Base-by-base conservation (phyloP, 176 grass and related monocot species). In the Oryza nivara region DNA sequence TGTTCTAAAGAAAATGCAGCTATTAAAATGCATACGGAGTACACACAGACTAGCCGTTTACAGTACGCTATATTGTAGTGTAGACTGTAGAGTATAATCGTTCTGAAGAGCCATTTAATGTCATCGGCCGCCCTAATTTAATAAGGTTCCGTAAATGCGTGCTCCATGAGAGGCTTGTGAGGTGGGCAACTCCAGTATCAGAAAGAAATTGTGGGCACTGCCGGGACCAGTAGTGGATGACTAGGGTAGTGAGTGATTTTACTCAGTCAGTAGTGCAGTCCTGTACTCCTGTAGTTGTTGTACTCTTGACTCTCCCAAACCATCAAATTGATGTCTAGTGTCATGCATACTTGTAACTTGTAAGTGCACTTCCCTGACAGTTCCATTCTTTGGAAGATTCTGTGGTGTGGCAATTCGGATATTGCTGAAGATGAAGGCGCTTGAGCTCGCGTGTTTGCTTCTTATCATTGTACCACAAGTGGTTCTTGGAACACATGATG, bases 401-500 rank as follows among this genome's bases (percentile, higher is more conserved):
- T 14, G 20, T 4, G 0, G 79, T 0, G 15, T 67, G 2, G 63
- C 63, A 20, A 17, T 64, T 49, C 11, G 25, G 12, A 15, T 28
- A 16, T 11, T 51, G 65, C 22, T 71, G 76, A 76, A 91, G 63
- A 99, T 96, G 96, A 84, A 87, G 85, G 72, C 74, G 81, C 32
- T 86, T 14, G 58, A 54, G 67, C 51, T 91, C 49, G 80, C 56
- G 2, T 91, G 86, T 38, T 61, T 94, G 65, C 70, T 92, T 82
- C 78, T 94, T 32, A 75, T 92, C 34, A 84, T 92, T 70, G 47
- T 94, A 43, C 67, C 79, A 11, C 82, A 84, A 19, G 73, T 88
- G 15, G 91, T 76, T 23, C 87, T 89, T 68, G 93, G 81, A 75
- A 89, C 70, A 32, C 93, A 93, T 67, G 93, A 99, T 76, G 93